These are phyloP conservation scores for Dictyostelium brefeldianum DNA, from an alignment of 78 protist species.

Conservation along the genomic window DNA sequence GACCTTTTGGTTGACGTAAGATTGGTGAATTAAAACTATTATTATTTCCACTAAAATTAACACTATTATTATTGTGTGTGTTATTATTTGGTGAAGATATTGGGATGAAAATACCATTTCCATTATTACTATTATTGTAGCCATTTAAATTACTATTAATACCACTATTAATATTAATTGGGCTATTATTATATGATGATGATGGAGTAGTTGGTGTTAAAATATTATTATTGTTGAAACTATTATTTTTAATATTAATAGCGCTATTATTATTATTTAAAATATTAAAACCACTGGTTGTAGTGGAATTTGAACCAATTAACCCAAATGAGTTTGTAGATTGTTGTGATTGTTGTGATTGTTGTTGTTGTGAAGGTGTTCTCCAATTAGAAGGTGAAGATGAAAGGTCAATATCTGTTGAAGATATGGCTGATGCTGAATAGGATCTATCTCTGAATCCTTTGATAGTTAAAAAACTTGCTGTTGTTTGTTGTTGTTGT, in stretches of 20 bases:
- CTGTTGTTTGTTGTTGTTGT: slow-evolving; percentile 3
- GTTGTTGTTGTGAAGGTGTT: neutral
- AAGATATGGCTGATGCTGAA: slow-evolving; percentile 31
- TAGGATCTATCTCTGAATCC: slow-evolving; percentile 34
- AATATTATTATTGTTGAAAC: neutral
- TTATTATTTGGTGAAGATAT: neutral
- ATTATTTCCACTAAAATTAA: slow-evolving; percentile 12
- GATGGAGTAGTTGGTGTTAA: slow-evolving; percentile 1
- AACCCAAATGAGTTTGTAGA: neutral
- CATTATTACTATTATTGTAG: neutral
- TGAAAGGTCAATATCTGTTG: slow-evolving; percentile 12
- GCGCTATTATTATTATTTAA: neutral
- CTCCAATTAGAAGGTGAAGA: slow-evolving; percentile 29
- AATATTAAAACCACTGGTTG: slow-evolving; percentile 25
- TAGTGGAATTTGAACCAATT: slow-evolving; percentile 28
- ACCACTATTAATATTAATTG: slow-evolving; percentile 22
- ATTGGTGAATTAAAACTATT: slow-evolving; percentile 72
- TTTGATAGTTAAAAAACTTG: slow-evolving; percentile 16
- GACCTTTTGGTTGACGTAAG: slow-evolving; percentile 82
- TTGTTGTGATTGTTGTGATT: neutral
- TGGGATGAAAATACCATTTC: slow-evolving; percentile 24
- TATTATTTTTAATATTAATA: slow-evolving; percentile 6
- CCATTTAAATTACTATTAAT: slow-evolving; percentile 5
- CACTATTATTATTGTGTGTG: slow-evolving; percentile 1
- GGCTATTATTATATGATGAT: slow-evolving; percentile 8